phyloP scores from a whole-genome alignment of 805 yeast species.

The Jamesozyma spencerorum region DNA sequence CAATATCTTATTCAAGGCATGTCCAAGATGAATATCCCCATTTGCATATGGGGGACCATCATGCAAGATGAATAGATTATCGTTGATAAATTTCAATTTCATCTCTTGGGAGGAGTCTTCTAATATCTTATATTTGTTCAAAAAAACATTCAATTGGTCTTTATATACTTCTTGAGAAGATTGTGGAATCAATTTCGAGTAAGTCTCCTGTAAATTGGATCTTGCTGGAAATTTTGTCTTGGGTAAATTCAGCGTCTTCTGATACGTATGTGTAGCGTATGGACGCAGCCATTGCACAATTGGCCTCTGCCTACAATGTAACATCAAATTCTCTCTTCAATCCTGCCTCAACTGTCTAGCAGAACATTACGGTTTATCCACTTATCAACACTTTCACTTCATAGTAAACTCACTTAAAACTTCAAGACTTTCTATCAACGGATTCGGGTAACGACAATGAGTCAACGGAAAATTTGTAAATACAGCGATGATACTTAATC shows the following conservation, averaged over 20 bases:
- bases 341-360: too few relatives aligned
- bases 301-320: neutral
- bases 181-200: conserved; percentile 38
- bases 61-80: conserved; percentile 57
- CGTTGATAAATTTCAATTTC: conserved; percentile 18
- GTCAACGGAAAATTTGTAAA: too few relatives aligned
- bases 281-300: neutral
- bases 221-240: conserved; percentile 57
- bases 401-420: too few relatives aligned
- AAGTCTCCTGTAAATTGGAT: conserved; percentile 39
- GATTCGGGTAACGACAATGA: too few relatives aligned
- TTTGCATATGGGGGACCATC: conserved; percentile 99
- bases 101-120: conserved; percentile 12
- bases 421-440: too few relatives aligned
- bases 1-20: conserved; percentile 78
- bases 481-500: neutral
- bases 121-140: conserved; percentile 6
- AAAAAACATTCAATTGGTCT: conserved; percentile 41
- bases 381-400: too few relatives aligned
- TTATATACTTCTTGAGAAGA: conserved; percentile 53
- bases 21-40: conserved; percentile 87
- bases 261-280: conserved; percentile 31
- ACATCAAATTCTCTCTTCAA: too few relatives aligned
- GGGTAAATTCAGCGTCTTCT: conserved; percentile 56
- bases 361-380: too few relatives aligned